Evolutionary conservation across 2,329 filamentous ascomycete genomes (phyloP).

Genomic region (Colletotrichum viniferum): DNA sequence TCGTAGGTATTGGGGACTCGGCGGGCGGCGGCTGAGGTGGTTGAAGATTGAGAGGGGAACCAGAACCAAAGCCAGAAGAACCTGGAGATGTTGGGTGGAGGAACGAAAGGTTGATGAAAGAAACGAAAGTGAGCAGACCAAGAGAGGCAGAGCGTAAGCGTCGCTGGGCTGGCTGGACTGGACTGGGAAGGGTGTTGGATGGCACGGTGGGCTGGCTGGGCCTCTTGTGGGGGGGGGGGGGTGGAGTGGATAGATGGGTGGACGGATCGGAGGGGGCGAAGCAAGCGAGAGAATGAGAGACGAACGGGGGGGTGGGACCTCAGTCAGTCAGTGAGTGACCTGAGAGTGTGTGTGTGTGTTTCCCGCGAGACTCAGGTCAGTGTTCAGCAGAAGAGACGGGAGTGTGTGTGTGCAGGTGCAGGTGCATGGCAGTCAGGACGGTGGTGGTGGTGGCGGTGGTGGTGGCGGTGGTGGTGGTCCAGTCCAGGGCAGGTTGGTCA

Average conservation of each 20-base stretch:
- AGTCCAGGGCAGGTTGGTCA: neutral
- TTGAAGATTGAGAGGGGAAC: neutral
- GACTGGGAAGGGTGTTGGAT: neutral
- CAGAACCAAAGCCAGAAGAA: neutral
- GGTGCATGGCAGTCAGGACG: neutral
- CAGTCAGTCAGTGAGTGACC: neutral
- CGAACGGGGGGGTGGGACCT: neutral
- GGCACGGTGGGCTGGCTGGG: neutral
- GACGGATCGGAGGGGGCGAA: conserved; percentile 4
- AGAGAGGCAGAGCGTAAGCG: neutral
- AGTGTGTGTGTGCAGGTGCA: neutral
- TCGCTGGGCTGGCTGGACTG: neutral
- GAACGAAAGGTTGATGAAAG: conserved; percentile 4
- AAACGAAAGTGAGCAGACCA: conserved; percentile 13
- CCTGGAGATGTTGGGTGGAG: conserved; percentile 16
- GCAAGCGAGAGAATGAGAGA: conserved; percentile 1
- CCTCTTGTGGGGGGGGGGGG: neutral
- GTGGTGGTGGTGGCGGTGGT: neutral
- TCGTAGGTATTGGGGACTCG: neutral
- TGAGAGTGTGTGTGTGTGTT: neutral
- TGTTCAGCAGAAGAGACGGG: neutral
- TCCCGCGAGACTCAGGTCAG: neutral
- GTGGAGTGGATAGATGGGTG: conserved; percentile 7
- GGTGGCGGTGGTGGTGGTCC: neutral
- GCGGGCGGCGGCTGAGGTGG: neutral